These are phyloP conservation scores for Penicillium sclerotigenum DNA, from an alignment of 2,329 filamentous ascomycete species.

Conservation along the genomic window DNA sequence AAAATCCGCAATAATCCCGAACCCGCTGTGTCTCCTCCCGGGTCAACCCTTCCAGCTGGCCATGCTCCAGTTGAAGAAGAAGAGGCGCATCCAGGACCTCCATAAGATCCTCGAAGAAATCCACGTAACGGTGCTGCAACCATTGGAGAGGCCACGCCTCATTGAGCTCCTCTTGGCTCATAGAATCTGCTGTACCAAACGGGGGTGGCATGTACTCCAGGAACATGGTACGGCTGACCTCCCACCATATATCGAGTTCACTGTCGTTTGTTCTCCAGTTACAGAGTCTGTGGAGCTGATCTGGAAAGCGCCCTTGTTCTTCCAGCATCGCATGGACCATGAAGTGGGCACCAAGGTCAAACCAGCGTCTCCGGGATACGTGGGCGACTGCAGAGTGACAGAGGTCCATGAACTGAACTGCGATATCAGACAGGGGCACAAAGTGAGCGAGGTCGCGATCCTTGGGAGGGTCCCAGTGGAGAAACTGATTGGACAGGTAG, in stretches of 20 bases:
- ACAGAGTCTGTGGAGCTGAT: slow-evolving; percentile 45
- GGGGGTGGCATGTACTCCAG: slow-evolving; percentile 21
- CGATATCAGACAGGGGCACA: slow-evolving; percentile 41
- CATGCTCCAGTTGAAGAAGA: slow-evolving; percentile 52
- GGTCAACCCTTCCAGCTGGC: slow-evolving; percentile 42
- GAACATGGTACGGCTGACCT: slow-evolving; percentile 22
- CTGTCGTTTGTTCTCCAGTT: slow-evolving; percentile 41
- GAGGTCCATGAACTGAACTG: slow-evolving; percentile 50
- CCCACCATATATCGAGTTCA: slow-evolving; percentile 34
- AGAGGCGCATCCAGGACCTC: slow-evolving; percentile 46
- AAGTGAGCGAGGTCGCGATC: slow-evolving; percentile 11
- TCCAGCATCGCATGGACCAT: slow-evolving; percentile 53
- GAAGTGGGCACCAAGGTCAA: slow-evolving; percentile 46
- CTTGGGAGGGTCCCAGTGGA: slow-evolving; percentile 30
- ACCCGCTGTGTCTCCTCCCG: slow-evolving; percentile 33
- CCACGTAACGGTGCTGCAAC: slow-evolving; percentile 27
- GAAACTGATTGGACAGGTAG: slow-evolving; percentile 47
- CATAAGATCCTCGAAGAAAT: slow-evolving; percentile 46
- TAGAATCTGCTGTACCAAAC: slow-evolving; percentile 7
- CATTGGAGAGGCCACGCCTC: slow-evolving; percentile 27
- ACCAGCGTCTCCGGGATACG: slow-evolving; percentile 40
- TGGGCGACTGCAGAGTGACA: slow-evolving; percentile 39
- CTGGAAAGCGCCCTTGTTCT: slow-evolving; percentile 41
- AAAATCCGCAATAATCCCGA: not conserved
- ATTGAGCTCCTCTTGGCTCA: slow-evolving; percentile 25